These are phyloP conservation scores for Aspergillus mulundensis DNA, from an alignment of 495 filamentous ascomycete genomes.

Conservation along the genomic window DNA sequence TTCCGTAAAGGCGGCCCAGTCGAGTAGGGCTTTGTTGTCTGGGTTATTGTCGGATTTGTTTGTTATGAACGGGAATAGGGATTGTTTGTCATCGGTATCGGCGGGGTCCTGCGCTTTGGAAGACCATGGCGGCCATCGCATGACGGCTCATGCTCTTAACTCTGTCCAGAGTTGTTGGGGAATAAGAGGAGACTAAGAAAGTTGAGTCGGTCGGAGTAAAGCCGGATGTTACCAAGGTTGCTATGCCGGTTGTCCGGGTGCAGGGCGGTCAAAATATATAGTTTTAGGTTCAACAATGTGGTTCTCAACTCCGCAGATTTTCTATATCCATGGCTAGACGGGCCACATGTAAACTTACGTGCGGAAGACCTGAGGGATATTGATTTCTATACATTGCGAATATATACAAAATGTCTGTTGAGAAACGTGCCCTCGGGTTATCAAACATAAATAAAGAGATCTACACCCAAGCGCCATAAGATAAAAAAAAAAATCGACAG, in stretches of 20 bases:
- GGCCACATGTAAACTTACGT: no score
- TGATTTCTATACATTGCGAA: constrained; percentile 17
- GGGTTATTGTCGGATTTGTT: constrained; percentile 15
- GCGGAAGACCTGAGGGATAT: neutral
- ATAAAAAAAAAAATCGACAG: constrained; percentile 16
- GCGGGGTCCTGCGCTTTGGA: constrained; percentile 25
- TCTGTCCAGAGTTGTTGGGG: neutral
- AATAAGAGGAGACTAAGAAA: no score
- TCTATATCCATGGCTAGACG: neutral
- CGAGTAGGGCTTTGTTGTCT: constrained; percentile 18
- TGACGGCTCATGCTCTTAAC: constrained; percentile 35
- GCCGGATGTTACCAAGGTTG: neutral
- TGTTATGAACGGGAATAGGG: constrained; percentile 7
- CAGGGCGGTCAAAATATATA: constrained; percentile 14
- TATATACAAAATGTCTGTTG: constrained; percentile 17
- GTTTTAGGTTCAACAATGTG: neutral
- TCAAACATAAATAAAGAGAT: constrained; percentile 12
- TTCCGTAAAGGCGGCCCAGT: constrained; percentile 67
- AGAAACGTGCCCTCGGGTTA: constrained; percentile 1
- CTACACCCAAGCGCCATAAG: constrained; percentile 27
- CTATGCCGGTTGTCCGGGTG: neutral
- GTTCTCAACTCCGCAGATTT: neutral
- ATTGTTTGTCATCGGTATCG: constrained; percentile 22
- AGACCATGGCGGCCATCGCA: constrained; percentile 54
- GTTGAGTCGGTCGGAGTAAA: constrained; percentile 1